Evolutionary conservation across 495 filamentous ascomycete genomes (phyloP), one percentile per base, ranked within the genome.

Genomic region (Trichoderma orchidacearum): DNA sequence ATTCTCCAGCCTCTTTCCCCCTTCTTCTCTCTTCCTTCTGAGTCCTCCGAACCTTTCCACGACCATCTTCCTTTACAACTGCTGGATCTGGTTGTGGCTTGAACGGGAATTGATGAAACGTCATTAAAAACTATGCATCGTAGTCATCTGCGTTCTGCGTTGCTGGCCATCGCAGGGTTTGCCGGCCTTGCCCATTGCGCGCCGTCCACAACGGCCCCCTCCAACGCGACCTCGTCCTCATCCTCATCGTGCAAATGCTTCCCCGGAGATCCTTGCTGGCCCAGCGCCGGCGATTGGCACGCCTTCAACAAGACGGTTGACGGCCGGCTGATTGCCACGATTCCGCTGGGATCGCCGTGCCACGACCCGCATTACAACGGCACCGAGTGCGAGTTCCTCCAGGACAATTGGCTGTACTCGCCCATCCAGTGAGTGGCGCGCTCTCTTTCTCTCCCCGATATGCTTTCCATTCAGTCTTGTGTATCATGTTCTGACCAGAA

Each of bases 231-330:
- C 7, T 13, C 41, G 23, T 36, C 34, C 12, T 15, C 34, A 36
- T 3, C 3, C 21, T 11, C 41, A 11, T 48, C 41, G 18, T 75
- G 72, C 63, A 76, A 75, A 58, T 76, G 72, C 50, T 66, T 66
- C 54, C 51, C 63, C 0, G 72, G 65, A 15, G 69, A 75, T 45
- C 48, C 56, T 3, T 76, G 73, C 63, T 76, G 73, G 73, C 73
- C 73, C 13, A 63, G 56, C 17, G n/a, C 35, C 1, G 27, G 13
- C 15, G 54, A 67, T 11, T 76, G 71, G 70, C 31, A 60, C 6
- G 29, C 28, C 21, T 53, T 76, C 30, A 75, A 76, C 61, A 51
- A 54, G 18, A 72, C 68, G 0, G 66, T 76, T 32, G 61, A 61
- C 36, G 73, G 72, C 6, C 72, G 67, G 52, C 61, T 75, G 8